These are phyloP conservation scores for Leptographium lundbergii DNA, from an alignment of 2,329 filamentous ascomycete species.

Conservation along the genomic window DNA sequence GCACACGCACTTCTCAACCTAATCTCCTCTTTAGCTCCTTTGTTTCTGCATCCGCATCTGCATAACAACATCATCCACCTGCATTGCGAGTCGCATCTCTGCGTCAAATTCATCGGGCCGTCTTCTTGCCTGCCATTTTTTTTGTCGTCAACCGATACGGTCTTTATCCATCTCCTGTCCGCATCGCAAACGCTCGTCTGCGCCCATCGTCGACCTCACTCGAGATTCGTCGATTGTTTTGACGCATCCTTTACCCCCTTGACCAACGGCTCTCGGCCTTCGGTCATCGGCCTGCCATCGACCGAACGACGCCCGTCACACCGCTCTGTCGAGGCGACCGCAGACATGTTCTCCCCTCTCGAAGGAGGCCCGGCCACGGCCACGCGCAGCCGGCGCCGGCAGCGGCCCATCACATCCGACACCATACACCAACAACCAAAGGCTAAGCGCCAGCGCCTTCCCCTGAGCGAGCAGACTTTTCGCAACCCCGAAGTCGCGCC, in stretches of 20 bases:
- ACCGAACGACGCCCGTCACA: not conserved
- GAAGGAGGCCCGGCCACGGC: constrained; percentile 41
- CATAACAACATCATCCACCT: not conserved
- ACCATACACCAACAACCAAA: constrained; percentile 43
- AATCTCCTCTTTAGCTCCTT: not conserved
- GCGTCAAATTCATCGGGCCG: not conserved
- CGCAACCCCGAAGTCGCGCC: constrained; percentile 35
- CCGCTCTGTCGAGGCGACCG: not conserved
- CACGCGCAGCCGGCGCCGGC: constrained; percentile 48
- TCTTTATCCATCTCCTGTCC: not conserved
- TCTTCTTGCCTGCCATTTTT: not conserved
- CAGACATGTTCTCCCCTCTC: constrained; percentile 44
- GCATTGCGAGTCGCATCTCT: not conserved
- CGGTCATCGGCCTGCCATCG: not conserved
- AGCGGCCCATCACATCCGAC: constrained; percentile 45
- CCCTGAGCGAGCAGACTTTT: constrained; percentile 44
- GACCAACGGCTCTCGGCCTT: not conserved
- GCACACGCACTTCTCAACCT: not conserved
- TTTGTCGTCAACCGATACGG: not conserved
- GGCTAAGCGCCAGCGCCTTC: constrained; percentile 49
- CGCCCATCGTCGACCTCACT: not conserved
- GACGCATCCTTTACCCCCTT: not conserved
- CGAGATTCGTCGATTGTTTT: not conserved
- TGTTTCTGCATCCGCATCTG: not conserved
- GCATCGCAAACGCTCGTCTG: not conserved